Evolutionary conservation across 768 basidiomycete genomes (phyloP).

Genomic region (Lentinus tigrinus): DNA sequence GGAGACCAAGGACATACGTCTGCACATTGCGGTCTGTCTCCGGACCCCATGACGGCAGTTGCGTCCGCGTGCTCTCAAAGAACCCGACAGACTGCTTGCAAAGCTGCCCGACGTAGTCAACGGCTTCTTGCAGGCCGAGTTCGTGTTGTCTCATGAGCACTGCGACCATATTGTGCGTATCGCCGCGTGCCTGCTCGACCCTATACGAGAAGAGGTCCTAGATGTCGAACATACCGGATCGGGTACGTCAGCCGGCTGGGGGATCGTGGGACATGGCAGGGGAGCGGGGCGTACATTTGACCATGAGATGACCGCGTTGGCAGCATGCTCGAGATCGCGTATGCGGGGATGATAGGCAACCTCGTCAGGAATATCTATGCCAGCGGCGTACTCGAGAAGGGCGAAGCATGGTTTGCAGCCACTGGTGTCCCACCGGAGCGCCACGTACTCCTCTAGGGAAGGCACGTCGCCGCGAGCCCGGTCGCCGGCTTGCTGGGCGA

Average conservation of each 20-base stretch:
- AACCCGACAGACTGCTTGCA: slow-evolving; percentile 54
- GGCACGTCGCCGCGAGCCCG: slow-evolving; percentile 23
- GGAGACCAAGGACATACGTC: slow-evolving; percentile 60
- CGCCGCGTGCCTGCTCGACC: slow-evolving; percentile 63
- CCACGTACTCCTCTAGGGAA: slow-evolving; percentile 50
- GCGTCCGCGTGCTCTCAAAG: slow-evolving; percentile 42
- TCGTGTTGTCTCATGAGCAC: slow-evolving; percentile 63
- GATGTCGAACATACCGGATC: background rate
- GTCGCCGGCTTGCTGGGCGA: slow-evolving; percentile 29
- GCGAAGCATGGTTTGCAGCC: slow-evolving; percentile 50
- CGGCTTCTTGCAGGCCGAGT: slow-evolving; percentile 56
- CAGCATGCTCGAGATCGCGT: slow-evolving; percentile 41
- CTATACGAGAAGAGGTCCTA: slow-evolving; percentile 79
- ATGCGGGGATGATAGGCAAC: slow-evolving; percentile 49
- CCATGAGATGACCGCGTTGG: slow-evolving; percentile 49
- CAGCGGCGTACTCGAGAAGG: slow-evolving; percentile 52
- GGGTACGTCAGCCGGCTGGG: background rate
- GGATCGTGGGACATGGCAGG: slow-evolving; percentile 8
- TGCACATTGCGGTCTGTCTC: slow-evolving; percentile 58
- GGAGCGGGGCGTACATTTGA: slow-evolving; percentile 27
- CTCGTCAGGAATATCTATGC: slow-evolving; percentile 51
- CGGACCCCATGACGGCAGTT: slow-evolving; percentile 61
- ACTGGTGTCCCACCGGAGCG: slow-evolving; percentile 50
- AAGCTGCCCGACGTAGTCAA: slow-evolving; percentile 61
- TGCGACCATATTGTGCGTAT: slow-evolving; percentile 69